Percentiles rank a stretch among this genome's conserved stretches.
Conservation (phyloP, 2,329 filamentous ascomycete genomes). For the Colletotrichum acutatum region DNA sequence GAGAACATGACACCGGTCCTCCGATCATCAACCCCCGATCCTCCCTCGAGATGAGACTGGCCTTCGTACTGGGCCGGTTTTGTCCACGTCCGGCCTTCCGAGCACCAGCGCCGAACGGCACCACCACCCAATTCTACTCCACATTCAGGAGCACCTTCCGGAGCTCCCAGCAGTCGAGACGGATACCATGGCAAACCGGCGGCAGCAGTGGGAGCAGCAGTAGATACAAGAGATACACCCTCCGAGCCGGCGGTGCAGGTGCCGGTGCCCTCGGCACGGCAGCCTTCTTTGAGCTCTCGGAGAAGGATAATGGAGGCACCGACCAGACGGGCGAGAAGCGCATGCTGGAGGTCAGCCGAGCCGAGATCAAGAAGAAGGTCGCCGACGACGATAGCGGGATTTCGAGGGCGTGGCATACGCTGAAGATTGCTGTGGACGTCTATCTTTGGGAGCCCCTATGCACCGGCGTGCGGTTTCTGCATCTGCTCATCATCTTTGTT, state of each 20-base stretch:
- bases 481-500: conserved; percentile 88
- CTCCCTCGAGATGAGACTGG: conserved; percentile 57
- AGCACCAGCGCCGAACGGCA: conserved; percentile 38
- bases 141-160: conserved; percentile 24
- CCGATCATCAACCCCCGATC: conserved; percentile 5
- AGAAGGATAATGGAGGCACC: conserved; percentile 60
- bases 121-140: conserved; percentile 18
- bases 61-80: conserved; percentile 54
- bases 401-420: conserved; percentile 64
- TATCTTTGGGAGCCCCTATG: conserved; percentile 88
- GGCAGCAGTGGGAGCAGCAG: conserved; percentile 12
- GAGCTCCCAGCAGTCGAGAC: conserved; percentile 35
- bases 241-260: conserved; percentile 54
- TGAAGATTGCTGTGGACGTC: conserved; percentile 75
- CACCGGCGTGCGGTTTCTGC: conserved; percentile 87
- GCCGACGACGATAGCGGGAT: conserved; percentile 71
- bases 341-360: conserved; percentile 85
- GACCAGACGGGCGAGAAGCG: conserved; percentile 80
- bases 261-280: conserved; percentile 61
- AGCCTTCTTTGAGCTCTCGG: conserved; percentile 68
- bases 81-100: conserved; percentile 53
- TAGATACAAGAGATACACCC: conserved; percentile 40
- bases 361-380: conserved; percentile 79
- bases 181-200: conserved; percentile 39
- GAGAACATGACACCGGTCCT: conserved; percentile 37